Conservation (phyloP, 2,329 filamentous ascomycete genomes). For the Epichloe glyceriae region DNA sequence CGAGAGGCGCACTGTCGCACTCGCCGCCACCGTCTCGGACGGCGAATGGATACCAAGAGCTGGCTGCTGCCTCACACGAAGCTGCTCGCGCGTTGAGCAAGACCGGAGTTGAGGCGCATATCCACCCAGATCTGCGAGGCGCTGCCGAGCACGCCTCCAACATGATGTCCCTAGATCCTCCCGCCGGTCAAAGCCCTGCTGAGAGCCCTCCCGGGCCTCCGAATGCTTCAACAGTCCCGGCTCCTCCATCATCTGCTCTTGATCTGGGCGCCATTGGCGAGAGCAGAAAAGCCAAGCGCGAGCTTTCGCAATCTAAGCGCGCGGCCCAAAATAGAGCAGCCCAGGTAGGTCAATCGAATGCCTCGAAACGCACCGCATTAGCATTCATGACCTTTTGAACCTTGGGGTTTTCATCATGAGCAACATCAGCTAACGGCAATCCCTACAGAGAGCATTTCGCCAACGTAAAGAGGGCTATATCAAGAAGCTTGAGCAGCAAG, state of each 20-base stretch:
- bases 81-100: slow-evolving; percentile 21
- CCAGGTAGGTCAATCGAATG: slow-evolving; percentile 48
- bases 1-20: slow-evolving; percentile 16
- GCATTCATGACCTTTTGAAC: not conserved
- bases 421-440: not conserved
- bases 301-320: slow-evolving; percentile 88
- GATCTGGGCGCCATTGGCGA: slow-evolving; percentile 26
- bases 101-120: slow-evolving; percentile 30
- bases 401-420: not conserved
- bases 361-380: not conserved
- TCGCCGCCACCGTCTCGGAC: slow-evolving; percentile 17
- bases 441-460: slow-evolving; percentile 72
- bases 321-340: slow-evolving; percentile 94
- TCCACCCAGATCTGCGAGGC: slow-evolving; percentile 35
- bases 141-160: slow-evolving; percentile 15
- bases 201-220: slow-evolving; percentile 15
- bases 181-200: slow-evolving; percentile 19
- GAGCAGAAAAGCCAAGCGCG: slow-evolving; percentile 70
- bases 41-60: slow-evolving; percentile 34
- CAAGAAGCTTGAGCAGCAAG: slow-evolving; percentile 90
- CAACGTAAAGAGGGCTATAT: slow-evolving; percentile 98
- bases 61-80: slow-evolving; percentile 22
- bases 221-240: slow-evolving; percentile 18
- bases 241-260: slow-evolving; percentile 15
- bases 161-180: slow-evolving; percentile 27